Base-by-base conservation (phyloP, 2,329 filamentous ascomycete species). In the Acarospora socialis region DNA sequence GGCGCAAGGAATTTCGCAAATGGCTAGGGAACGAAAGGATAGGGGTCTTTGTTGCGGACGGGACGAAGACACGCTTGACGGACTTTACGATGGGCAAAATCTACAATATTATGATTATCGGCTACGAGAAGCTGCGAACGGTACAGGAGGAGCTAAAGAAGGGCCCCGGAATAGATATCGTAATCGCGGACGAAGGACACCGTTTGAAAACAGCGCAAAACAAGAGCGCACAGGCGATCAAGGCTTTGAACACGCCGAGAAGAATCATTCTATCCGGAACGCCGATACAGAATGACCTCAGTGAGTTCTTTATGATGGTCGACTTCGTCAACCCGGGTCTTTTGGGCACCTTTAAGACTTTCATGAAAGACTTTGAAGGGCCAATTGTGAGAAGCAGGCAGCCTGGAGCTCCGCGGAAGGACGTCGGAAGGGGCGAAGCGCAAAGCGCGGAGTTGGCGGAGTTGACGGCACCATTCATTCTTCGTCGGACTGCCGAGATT, bases 41-140 rank as follows among this genome's bases (percentile, higher is more conserved):
- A 34, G 77, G 77, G 4, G 73, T 81, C 1, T 73, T 79, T 42
- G 68, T 80, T 8, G 68, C 66, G 13, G 71, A 73, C 39, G 65
- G 72, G 37, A 66, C 66, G 37, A 65, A 66, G 35, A 71, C 63
- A 37, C 65, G 68, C 27, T 55, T 81, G 17, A 72, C 68, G 2
- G 73, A 79, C 47, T 81, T 81, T 46, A 81, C 76, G 1, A 70
- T 62, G 53, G 75, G 76, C 18, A 74, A 65, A 45, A 65, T 66
- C 15, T 81, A 80, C 47, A 76, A 66, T 42, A 63, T 81, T 15
- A 75, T 81, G 73, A 76, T 81, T 41, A 70, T 81, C 35, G 77
- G 77, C 2, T 81, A 81, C 45, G 77, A 81, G 50, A 77, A 76
- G 52, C 55, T 81, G 18, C 64, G 73, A 28, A 66, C 63, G 4